Percentiles rank a stretch among this genome's conserved stretches.
Evolutionary conservation across 2,329 filamentous ascomycete genomes (phyloP).

Genomic region (Immersiporthe knoxdaviesiana): DNA sequence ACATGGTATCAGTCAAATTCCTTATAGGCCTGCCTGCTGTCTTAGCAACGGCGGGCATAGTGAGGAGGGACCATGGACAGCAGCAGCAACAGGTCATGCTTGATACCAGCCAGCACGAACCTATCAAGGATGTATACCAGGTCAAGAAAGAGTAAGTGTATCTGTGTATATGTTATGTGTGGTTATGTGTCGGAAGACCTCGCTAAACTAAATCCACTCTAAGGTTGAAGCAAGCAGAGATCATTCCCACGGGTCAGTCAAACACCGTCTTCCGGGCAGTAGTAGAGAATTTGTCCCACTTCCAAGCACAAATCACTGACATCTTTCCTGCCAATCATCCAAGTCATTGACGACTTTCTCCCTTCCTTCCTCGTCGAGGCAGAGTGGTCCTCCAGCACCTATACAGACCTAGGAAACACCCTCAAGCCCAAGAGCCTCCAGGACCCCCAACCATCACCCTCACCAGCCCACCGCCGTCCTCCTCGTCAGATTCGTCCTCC

Average conservation of each 20-base stretch:
- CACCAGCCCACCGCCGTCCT: conserved; percentile 30
- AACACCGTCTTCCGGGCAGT: not conserved
- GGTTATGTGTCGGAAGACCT: no score
- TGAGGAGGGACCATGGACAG: conserved; percentile 7
- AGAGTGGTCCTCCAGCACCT: conserved; percentile 48
- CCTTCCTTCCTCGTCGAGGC: conserved; percentile 56
- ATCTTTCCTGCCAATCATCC: not conserved
- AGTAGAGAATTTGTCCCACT: not conserved
- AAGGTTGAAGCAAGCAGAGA: conserved; percentile 34
- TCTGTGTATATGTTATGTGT: no score
- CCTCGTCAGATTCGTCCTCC: conserved; percentile 27
- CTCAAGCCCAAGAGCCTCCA: conserved; percentile 41
- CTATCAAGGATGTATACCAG: not conserved
- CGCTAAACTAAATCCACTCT: not conserved
- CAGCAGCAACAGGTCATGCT: conserved; percentile 11
- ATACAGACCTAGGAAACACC: conserved; percentile 57
- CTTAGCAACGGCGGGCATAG: not conserved
- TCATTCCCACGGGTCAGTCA: conserved; percentile 34
- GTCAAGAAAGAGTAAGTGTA: conserved; percentile 16
- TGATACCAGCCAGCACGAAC: not conserved
- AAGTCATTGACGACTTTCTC: conserved; percentile 63
- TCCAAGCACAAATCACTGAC: conserved; percentile 6
- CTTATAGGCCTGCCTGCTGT: not conserved
- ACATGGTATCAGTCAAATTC: conserved; percentile 5
- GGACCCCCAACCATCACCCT: conserved; percentile 41